A percentile compares a stretch with the other conserved stretches of the same genome.
Conservation (phyloP, 2,329 filamentous ascomycete species). For the Calonectria pseudoturangicola region DNA sequence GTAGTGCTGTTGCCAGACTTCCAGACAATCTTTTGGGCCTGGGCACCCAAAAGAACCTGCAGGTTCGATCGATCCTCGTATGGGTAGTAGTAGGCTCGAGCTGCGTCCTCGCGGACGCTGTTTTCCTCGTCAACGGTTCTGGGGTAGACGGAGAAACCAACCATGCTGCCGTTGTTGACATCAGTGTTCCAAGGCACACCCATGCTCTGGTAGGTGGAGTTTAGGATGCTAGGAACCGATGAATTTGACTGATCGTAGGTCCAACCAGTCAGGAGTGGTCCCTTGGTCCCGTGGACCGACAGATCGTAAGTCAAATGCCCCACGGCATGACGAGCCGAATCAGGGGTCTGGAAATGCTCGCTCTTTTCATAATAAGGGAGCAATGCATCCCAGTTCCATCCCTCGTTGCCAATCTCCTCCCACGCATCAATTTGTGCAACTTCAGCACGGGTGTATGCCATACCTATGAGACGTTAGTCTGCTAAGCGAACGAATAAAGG, state of each 20-base stretch:
- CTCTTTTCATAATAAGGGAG: constrained; percentile 11
- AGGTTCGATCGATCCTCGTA: constrained; percentile 13
- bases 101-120: constrained; percentile 3
- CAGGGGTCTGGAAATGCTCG: constrained; percentile 8
- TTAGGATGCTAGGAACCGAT: neutral
- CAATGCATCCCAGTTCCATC: constrained; percentile 15
- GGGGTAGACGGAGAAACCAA: constrained; percentile 7
- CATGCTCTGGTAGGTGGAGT: constrained; percentile 3
- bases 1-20: neutral
- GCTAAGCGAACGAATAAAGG: no score
- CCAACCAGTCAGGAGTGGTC: neutral
- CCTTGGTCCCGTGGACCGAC: neutral
- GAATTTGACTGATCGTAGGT: constrained; percentile 4
- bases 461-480: neutral
- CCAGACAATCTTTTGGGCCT: constrained; percentile 4
- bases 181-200: constrained; percentile 13
- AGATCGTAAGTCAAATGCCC: neutral
- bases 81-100: constrained; percentile 17
- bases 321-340: neutral
- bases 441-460: constrained; percentile 11
- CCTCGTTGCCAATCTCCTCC: constrained; percentile 8
- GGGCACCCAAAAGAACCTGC: neutral
- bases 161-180: constrained; percentile 11
- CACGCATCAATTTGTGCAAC: constrained; percentile 8
- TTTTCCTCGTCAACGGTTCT: constrained; percentile 5